A percentile compares a stretch with the other conserved stretches of the same genome.
phyloP scores from a whole-genome alignment of 1,284 basidiomycete genomes.

The Moesziomyces antarcticus region DNA sequence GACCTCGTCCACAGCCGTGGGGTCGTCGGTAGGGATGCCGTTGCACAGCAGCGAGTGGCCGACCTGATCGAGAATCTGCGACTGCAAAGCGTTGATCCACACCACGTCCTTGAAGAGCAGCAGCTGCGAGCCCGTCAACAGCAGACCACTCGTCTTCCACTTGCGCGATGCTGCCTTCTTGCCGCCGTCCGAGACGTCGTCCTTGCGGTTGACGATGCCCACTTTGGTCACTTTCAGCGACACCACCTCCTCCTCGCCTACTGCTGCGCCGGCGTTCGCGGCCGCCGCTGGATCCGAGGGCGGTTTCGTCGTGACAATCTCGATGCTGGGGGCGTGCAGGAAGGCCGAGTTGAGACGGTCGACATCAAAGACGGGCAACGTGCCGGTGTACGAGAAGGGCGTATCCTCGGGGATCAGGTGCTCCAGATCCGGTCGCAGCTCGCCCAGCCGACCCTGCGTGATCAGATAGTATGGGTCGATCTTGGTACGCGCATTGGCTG shows the following conservation, averaged over 20 bases:
- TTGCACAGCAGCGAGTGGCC: conserved; percentile 46
- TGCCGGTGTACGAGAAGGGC: conserved; percentile 54
- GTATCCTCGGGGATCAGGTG: conserved; percentile 53
- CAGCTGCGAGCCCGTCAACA: conserved; percentile 89
- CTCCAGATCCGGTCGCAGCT: conserved; percentile 71
- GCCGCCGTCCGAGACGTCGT: conserved; percentile 77
- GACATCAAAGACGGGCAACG: conserved; percentile 35
- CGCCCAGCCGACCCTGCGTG: conserved; percentile 76
- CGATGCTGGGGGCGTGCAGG: conserved; percentile 58
- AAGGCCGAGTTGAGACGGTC: conserved; percentile 50
- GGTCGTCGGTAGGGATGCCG: conserved; percentile 29
- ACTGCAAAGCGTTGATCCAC: conserved; percentile 74
- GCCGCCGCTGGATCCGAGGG: conserved; percentile 16
- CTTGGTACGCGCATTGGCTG: conserved; percentile 71
- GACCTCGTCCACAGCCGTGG: conserved; percentile 13
- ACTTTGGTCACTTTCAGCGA: conserved; percentile 83
- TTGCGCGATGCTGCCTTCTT: conserved; percentile 81
- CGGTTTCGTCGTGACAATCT: conserved; percentile 52
- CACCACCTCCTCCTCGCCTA: conserved; percentile 48
- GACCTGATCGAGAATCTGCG: conserved; percentile 70
- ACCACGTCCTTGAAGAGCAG: conserved; percentile 88
- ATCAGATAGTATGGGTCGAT: conserved; percentile 94
- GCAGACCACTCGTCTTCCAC: conserved; percentile 87
- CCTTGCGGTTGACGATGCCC: conserved; percentile 83
- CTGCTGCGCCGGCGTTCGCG: conserved; percentile 1